phyloP scores from a whole-genome alignment of 805 yeast genomes.

The Metschnikowia henanensis region DNA sequence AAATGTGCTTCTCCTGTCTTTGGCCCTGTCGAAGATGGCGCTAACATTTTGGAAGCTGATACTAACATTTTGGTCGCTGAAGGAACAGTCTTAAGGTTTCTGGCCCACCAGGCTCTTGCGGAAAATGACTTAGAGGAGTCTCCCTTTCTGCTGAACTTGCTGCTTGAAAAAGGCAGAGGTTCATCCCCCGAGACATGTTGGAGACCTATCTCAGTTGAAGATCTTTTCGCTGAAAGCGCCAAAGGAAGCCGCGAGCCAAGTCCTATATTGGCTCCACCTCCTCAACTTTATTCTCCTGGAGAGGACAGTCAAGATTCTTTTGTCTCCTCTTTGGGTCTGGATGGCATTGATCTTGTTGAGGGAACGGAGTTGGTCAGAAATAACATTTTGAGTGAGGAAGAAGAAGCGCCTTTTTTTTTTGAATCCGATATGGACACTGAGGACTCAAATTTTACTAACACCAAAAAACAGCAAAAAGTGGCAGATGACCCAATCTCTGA shows the following conservation, averaged over 20 bases:
- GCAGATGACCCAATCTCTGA: neutral
- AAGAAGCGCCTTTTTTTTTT: too few relatives aligned
- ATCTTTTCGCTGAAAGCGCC: neutral
- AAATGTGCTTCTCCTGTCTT: too few relatives aligned
- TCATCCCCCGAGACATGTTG: neutral
- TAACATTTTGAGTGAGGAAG: too few relatives aligned
- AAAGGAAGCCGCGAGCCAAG: neutral
- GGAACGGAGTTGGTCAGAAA: too few relatives aligned
- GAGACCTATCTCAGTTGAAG: neutral
- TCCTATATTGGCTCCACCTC: neutral
- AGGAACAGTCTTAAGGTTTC: too few relatives aligned
- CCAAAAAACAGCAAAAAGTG: neutral
- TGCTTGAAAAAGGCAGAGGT: neutral
- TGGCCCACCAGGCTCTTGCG: neutral
- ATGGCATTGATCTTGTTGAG: too few relatives aligned
- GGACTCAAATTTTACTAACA: neutral
- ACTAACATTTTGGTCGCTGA: too few relatives aligned
- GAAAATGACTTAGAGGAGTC: neutral
- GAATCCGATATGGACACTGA: too few relatives aligned
- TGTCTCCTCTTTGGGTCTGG: too few relatives aligned
- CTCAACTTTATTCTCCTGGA: neutral
- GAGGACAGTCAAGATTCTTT: neutral
- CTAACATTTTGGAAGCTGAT: too few relatives aligned
- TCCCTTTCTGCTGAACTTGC: neutral
- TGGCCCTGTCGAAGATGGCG: too few relatives aligned